Base-by-base conservation (phyloP, 805 yeast species). In the Grigorovia humatica region DNA sequence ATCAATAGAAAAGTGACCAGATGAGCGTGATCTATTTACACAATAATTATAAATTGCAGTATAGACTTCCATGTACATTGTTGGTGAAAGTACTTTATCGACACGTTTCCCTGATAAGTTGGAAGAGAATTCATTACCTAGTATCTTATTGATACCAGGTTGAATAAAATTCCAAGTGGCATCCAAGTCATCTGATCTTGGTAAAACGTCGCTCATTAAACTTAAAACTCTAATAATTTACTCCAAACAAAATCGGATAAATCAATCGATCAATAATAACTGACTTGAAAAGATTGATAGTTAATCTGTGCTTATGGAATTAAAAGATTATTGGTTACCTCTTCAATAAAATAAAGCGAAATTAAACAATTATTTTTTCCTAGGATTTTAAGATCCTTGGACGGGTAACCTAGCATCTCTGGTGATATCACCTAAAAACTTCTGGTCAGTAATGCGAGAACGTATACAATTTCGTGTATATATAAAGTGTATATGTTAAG, bases 1-100 rank as follows among this genome's bases (percentile, higher is more conserved):
- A 69, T 72, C 64, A 66, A 76, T 52, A 72, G 74, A 64, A 48
- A 67, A 66, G 44, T 66, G 70, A 4, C 70, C 70, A 7, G 69
- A 58, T 2, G 71, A 65, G 48, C 88, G 74, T 5, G 89, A 82
- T 57, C 83, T 83, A 60, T 83, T 83, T 45, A 88, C 90, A 72
- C 98, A 90, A 66, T 87, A 90, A 70, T 90, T 89, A 72, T 89
- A 91, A 55, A 91, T 84, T 4, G 95, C 91, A 1, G 96, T 88
- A 69, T 90, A 90, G 53, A 91, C 85, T 58, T 84, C 84, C 85
- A 89, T 87, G 69, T 88, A 89, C 83, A 85, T 79, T 46, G 81
- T 73, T 4, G 82, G 77, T 30, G 83, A 82, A 46, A 85, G 77
- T 3, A 85, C 82, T 52, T 80, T 79, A 54, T 80, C 77, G 44